Percentiles rank a stretch among this genome's conserved stretches.
Evolutionary conservation across 768 basidiomycete genomes (phyloP).

Genomic region (Russula griseocarnosa): DNA sequence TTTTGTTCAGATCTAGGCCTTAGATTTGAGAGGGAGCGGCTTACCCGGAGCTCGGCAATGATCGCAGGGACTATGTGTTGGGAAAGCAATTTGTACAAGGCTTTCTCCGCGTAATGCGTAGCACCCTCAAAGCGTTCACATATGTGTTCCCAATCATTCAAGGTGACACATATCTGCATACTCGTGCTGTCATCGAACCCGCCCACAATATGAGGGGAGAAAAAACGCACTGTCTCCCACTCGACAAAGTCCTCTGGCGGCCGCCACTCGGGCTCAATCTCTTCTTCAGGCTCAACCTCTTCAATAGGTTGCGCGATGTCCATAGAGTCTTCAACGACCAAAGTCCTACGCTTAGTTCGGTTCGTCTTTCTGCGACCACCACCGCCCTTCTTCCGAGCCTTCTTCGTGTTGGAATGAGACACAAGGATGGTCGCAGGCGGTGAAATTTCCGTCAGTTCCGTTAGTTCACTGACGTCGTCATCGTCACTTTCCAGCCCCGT

Average conservation of each 20-base stretch:
- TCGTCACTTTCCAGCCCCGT: slow-evolving; percentile 61
- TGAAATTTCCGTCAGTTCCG: slow-evolving; percentile 60
- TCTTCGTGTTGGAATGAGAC: slow-evolving; percentile 25
- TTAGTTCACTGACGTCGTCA: slow-evolving; percentile 67
- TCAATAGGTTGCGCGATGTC: slow-evolving; percentile 22
- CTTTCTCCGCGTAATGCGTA: slow-evolving; percentile 76
- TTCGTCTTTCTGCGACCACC: slow-evolving; percentile 15
- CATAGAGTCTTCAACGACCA: slow-evolving; percentile 20
- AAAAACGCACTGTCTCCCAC: slow-evolving; percentile 74
- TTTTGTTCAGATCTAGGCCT: neutral
- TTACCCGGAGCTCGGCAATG: slow-evolving; percentile 60
- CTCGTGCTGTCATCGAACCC: neutral
- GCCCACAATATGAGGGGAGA: neutral
- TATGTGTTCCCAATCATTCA: slow-evolving; percentile 82
- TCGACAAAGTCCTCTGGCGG: slow-evolving; percentile 61
- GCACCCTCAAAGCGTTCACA: slow-evolving; percentile 71
- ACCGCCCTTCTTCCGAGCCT: slow-evolving; percentile 14
- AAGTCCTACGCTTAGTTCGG: slow-evolving; percentile 17
- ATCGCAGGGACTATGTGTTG: slow-evolving; percentile 69
- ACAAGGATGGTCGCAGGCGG: slow-evolving; percentile 30
- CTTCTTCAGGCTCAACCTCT: slow-evolving; percentile 28
- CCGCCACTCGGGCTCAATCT: slow-evolving; percentile 30
- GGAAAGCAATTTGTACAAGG: slow-evolving; percentile 63
- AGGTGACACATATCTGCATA: slow-evolving; percentile 71
- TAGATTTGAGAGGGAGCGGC: slow-evolving; percentile 25